Conservation (phyloP, 192 early-diverging fungal species). For the Haplosporangium gracile region DNA sequence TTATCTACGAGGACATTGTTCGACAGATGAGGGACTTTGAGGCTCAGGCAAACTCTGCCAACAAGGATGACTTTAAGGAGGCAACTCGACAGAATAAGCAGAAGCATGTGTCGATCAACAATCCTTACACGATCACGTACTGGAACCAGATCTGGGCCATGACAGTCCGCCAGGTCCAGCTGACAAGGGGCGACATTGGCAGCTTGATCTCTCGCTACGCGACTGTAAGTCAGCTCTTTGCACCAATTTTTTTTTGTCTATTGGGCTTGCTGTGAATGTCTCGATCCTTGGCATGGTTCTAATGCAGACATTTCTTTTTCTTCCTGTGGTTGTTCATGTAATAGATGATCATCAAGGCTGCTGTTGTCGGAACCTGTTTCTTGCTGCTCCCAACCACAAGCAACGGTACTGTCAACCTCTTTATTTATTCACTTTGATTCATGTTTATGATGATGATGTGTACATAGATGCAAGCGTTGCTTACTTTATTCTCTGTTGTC, state of each 20-base stretch:
- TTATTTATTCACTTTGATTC: background rate
- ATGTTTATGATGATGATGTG: too few relatives aligned
- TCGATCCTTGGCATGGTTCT: background rate
- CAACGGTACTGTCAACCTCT: constrained; percentile 51
- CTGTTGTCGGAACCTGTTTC: constrained; percentile 77
- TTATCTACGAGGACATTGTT: constrained; percentile 53
- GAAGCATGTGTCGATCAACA: constrained; percentile 57
- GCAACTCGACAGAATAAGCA: constrained; percentile 67
- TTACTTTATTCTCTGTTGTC: background rate
- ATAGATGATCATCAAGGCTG: constrained; percentile 64
- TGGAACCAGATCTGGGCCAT: constrained; percentile 67
- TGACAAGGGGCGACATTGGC: constrained; percentile 63
- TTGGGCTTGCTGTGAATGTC: background rate
- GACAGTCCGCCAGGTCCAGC: constrained; percentile 71
- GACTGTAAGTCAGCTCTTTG: constrained; percentile 32
- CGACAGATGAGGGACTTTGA: constrained; percentile 56
- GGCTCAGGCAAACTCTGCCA: constrained; percentile 3
- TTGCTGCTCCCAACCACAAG: constrained; percentile 66
- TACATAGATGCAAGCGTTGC: background rate
- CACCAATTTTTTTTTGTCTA: background rate
- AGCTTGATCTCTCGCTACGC: constrained; percentile 64
- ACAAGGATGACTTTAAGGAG: constrained; percentile 44
- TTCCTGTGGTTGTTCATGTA: too few relatives aligned
- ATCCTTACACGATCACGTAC: constrained; percentile 76
- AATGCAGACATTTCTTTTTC: background rate